phyloP scores from a whole-genome alignment of 305 asterid genomes.

The Striga hermonthica region DNA sequence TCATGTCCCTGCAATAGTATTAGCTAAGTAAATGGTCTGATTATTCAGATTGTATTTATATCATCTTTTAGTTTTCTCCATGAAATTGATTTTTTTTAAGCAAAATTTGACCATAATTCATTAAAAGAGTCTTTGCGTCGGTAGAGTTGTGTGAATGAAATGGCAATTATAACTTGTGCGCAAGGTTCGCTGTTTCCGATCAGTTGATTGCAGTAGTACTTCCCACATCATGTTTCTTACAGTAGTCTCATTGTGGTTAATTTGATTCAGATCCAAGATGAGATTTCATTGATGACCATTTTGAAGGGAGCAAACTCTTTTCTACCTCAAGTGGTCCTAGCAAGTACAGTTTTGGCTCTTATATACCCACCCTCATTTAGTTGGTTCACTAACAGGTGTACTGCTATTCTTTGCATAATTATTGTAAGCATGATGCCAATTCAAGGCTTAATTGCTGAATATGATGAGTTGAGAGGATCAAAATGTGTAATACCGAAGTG shows the following conservation, averaged over 20 bases:
- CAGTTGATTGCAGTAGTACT: conserved; percentile 8
- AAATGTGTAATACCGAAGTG: too few relatives aligned
- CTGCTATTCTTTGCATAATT: too few relatives aligned
- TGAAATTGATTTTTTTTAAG: not conserved
- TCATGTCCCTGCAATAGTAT: not conserved
- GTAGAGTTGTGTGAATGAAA: not conserved
- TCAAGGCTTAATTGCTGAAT: not conserved
- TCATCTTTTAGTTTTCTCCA: not conserved
- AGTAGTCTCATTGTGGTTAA: conserved; percentile 24
- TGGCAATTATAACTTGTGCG: not conserved
- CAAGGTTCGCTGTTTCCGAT: not conserved
- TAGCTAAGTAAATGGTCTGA: not conserved
- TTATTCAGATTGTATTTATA: not conserved
- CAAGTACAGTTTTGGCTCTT: conserved; percentile 83
- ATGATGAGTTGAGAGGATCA: too few relatives aligned
- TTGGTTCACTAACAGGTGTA: conserved; percentile 90
- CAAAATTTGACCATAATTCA: too few relatives aligned
- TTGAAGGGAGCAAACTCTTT: conserved; percentile 73
- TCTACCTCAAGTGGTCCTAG: conserved; percentile 85
- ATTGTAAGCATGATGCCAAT: not conserved
- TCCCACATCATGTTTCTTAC: not conserved
- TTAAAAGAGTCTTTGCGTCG: not conserved
- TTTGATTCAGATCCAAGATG: conserved; percentile 46
- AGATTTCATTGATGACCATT: conserved; percentile 45
- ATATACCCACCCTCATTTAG: conserved; percentile 86